Percentiles rank a stretch among this genome's conserved stretches.
Evolutionary conservation across 306 rosid species (phyloP).

Genomic region (Glycyrrhiza uralensis): DNA sequence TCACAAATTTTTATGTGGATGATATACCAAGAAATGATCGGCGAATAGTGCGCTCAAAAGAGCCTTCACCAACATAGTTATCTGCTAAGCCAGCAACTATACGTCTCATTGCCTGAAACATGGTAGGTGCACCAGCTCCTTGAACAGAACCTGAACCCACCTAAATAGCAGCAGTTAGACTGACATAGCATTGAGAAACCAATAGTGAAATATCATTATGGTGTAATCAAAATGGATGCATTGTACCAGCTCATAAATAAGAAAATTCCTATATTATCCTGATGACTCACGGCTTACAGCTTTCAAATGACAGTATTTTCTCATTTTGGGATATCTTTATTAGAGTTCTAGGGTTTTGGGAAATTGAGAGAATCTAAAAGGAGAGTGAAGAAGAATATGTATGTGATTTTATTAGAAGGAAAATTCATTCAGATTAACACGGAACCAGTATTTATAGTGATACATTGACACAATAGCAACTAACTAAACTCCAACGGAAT

Average conservation of each 20-base stretch:
- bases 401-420: too few relatives aligned
- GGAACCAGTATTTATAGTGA: too few relatives aligned
- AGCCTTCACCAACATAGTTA: conserved; percentile 61
- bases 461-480: too few relatives aligned
- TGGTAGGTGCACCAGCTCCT: conserved; percentile 99
- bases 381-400: too few relatives aligned
- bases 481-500: too few relatives aligned
- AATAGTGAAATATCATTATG: not conserved
- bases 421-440: too few relatives aligned
- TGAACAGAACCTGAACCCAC: conserved; percentile 97
- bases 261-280: not conserved
- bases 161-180: conserved; percentile 50
- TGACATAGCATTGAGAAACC: conserved; percentile 16
- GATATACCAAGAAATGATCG: conserved; percentile 88
- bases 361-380: too few relatives aligned
- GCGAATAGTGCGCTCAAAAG: conserved; percentile 83
- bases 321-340: not conserved
- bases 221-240: not conserved
- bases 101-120: conserved; percentile 97
- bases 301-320: not conserved
- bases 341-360: too few relatives aligned
- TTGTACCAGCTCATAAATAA: not conserved
- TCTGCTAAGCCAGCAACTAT: conserved; percentile 59
- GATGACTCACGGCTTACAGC: not conserved
- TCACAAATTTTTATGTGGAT: conserved; percentile 8